Base-by-base conservation (phyloP, 345 rosid species). In the Dimocarpus longan region DNA sequence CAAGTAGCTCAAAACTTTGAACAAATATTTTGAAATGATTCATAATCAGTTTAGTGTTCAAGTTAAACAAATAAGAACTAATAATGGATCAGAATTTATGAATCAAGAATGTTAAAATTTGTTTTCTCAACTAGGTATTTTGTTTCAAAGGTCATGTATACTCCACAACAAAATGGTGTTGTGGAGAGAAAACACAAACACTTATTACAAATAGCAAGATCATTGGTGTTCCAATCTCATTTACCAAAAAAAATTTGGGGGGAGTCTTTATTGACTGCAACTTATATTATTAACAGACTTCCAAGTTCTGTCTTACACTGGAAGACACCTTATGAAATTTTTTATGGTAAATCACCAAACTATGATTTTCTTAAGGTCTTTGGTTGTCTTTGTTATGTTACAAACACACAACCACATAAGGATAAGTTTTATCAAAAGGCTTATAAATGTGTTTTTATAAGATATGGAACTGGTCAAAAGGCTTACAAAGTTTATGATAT, bases 81-180 rank as follows among this genome's bases (percentile, higher is more conserved):
- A 72, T 56, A 72, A 72, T 56, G 76, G 65, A 22, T 1, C 18
- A 24, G 28, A 72, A 26, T 72, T 72, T 54, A 18, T 54, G 1
- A 5, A 5, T 15, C 13, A 9, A 6, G 15, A 9, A 0, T 52
- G 62, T 71, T 54, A 43, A 44, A 32, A 0, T 7, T 5, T 57
- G 22, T 54, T 52, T 28, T 4, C 8, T 50, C 1, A 24, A 1
- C 15, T 8, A 10, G 56, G 10, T 4, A 5, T 50, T 59, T 59
- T 59, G 22, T 26, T 3, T 59, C 22, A 7, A 59, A 59, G n/a
- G 5, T 59, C 64, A 15, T 59, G 24, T 16, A 59, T 59, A 59
- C 64, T n/a, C 64, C 64, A 3, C 5, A 59, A 7, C 64, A 32
- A 59, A 59, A 59, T 59, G 24, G 64, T 4, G 7, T 59, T 2